Base-by-base conservation (phyloP, 805 yeast species). In the Dipodascus geniculatus region DNA sequence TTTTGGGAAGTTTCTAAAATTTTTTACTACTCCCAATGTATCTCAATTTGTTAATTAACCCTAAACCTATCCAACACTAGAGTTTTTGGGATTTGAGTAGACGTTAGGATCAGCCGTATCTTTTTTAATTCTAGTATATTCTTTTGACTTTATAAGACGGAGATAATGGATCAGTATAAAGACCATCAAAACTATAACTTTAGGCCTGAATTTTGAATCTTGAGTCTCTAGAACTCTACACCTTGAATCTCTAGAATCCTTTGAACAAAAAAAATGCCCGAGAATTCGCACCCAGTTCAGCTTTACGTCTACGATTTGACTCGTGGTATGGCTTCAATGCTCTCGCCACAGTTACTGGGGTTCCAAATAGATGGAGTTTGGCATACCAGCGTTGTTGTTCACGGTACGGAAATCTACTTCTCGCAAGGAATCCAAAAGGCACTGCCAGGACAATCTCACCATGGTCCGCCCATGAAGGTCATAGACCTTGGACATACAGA, bases 231-330 rank as follows among this genome's bases (percentile, higher is more conserved):
- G n/a, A n/a, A n/a, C n/a, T n/a, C n/a, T n/a, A n/a, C n/a, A n/a
- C n/a, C n/a, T n/a, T n/a, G n/a, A n/a, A n/a, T n/a, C n/a, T n/a
- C n/a, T n/a, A n/a, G n/a, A 28, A 28, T 38, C 19, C 4, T 38
- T 16, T 6, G 4, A 16, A 38, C 44, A 38, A 3, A 14, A 38
- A 16, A 38, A 38, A 38, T 11, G 6, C 33, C 33, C n/a, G n/a
- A n/a, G 11, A 28, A 28, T 11, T 28, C 33, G 11, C 33, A 28
- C 11, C 33, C 33, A 28, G 84, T 80, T 8, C 66, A 78, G 58
- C 74, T 81, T 2, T 77, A 79, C 60, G 83, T 82, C 9, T 82
- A 82, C 60, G 88, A 82, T 58, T 72, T 82, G 20, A 78, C 85
- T 1, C 74, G 70, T 28, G 87, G 87, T 0, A 63, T 82, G 56